Base-by-base conservation (phyloP, 768 basidiomycete species). In the Podaxis sp. region DNA sequence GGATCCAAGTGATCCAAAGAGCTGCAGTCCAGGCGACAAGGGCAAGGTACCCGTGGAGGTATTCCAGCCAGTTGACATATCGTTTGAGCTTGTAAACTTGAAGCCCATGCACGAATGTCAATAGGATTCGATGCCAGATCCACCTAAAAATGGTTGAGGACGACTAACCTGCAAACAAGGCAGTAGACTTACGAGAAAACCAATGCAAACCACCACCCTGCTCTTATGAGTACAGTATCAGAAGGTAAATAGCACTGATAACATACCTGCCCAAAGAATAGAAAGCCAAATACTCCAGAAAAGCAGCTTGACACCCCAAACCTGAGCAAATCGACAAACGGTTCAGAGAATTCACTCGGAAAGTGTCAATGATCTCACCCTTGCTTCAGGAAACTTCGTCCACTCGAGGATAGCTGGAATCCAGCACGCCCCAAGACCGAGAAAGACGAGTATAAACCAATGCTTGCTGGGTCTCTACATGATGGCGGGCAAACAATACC, bases 281-380 rank as follows among this genome's bases (percentile, higher is more conserved):
- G 57, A 58, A 36, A 58, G 57, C 57, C 57, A 58, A n/a, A 58
- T 58, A 26, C 57, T 58, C 57, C 57, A 50, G 46, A 50, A 58
- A n/a, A 58, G 57, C 30, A 58, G 20, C 28, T 50, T 17, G 12
- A 58, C 57, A 15, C 48, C 57, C 57, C 57, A 58, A 30, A 58
- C 57, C 57, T 58, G 48, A n/a, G 24, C 17, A n/a, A 33, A 36
- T 17, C 8, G 20, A 50, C 36, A 4, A 33, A 17, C 10, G 30
- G 8, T 33, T 33, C 30, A 33, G 17, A 58, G 30, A 6, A 48
- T 40, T 15, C 2, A 17, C 44, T 17, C 5, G 15, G 1, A 46
- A n/a, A 28, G 26, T 24, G 1, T 46, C 24, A 46, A 24, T n/a
- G 11, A 20, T 10, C 36, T 50, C 33, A 58, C 57, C 46, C 33